Base-by-base conservation (phyloP, 768 basidiomycete genomes). In the Paxillus ammoniavirescens region DNA sequence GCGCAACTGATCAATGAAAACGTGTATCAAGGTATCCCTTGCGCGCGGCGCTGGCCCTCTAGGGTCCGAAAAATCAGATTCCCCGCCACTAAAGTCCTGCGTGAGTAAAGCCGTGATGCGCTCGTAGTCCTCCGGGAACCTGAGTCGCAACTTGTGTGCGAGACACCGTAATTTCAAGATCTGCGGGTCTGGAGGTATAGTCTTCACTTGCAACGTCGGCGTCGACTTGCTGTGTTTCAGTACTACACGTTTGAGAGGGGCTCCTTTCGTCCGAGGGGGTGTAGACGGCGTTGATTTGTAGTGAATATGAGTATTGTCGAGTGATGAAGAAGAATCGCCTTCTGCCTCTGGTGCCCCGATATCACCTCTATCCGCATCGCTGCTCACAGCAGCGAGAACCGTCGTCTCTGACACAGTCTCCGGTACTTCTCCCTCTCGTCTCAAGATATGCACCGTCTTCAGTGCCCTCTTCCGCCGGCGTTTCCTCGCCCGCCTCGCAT, bases 91-190 rank as follows among this genome's bases (percentile, higher is more conserved):
- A 52, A 70, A 70, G 49, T 70, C 70, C 36, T 70, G 70, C n/a
- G 62, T 68, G 31, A 70, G 69, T 30, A 70, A 53, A 8, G 45
- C n/a, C 26, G 70, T 70, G 28, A 70, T 58, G 31, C 66, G 64
- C 8, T 65, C 70, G 51, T 65, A 63, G 36, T 87, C 81, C 56
- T 80, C 76, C 17, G 82, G 82, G 65, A 84, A 87, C 36, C 77
- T 70, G 55, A 78, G 71, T 43, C 79, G 75, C 47, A 87, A 67
- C 60, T 82, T 81, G 56, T 77, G 77, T 9, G 82, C 82, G 8
- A 87, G 74, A 50, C 76, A 68, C 13, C 83, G 75, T 33, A 87
- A 61, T 49, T 81, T 80, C 8, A 78, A 67, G 14, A 77, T 75
- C 17, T 73, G 75, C 3, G 77, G 75, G 55, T 81, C 79, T 46